These are phyloP conservation scores for Phytophthora tubulina DNA, from an alignment of 352 stramenopile species.

Conservation along the genomic window DNA sequence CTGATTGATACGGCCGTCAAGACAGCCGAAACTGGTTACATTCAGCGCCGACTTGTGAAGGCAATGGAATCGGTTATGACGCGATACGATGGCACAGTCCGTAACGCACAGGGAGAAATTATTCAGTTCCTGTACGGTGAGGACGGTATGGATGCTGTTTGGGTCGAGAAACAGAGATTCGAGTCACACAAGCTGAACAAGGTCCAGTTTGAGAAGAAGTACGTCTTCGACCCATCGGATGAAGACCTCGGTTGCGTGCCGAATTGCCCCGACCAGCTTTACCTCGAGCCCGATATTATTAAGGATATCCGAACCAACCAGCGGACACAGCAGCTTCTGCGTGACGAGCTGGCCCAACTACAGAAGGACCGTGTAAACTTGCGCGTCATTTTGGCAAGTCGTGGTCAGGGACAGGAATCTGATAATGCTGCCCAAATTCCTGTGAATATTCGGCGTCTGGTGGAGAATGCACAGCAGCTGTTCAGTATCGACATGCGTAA, in stretches of 20 bases:
- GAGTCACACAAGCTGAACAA: constrained; percentile 92
- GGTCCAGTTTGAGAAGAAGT: constrained; percentile 94
- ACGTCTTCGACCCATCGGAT: constrained; percentile 93
- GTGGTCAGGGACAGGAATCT: constrained; percentile 93
- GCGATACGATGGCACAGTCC: constrained; percentile 99
- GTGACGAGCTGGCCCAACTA: constrained; percentile 94
- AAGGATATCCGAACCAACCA: constrained; percentile 95
- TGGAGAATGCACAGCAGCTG: constrained; percentile 97
- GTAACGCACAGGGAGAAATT: constrained; percentile 93
- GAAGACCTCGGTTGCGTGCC: constrained; percentile 93
- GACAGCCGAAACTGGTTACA: constrained; percentile 99
- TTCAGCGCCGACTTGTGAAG: constrained; percentile 99
- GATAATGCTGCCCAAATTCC: constrained; percentile 92
- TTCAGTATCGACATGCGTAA: constrained; percentile 95
- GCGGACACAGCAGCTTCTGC: constrained; percentile 93
- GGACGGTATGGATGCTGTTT: constrained; percentile 99
- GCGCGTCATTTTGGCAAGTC: constrained; percentile 95
- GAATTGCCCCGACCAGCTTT: constrained; percentile 86
- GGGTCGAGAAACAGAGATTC: constrained; percentile 98
- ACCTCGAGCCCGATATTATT: constrained; percentile 88
- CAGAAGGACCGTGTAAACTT: constrained; percentile 96
- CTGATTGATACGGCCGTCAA: constrained; percentile 99
- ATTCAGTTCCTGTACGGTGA: constrained; percentile 95
- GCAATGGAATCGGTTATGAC: constrained; percentile 99
- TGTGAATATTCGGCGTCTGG: constrained; percentile 95